phyloP scores from a whole-genome alignment of 2,329 filamentous ascomycete genomes.

The Penicillium verrucosum region DNA sequence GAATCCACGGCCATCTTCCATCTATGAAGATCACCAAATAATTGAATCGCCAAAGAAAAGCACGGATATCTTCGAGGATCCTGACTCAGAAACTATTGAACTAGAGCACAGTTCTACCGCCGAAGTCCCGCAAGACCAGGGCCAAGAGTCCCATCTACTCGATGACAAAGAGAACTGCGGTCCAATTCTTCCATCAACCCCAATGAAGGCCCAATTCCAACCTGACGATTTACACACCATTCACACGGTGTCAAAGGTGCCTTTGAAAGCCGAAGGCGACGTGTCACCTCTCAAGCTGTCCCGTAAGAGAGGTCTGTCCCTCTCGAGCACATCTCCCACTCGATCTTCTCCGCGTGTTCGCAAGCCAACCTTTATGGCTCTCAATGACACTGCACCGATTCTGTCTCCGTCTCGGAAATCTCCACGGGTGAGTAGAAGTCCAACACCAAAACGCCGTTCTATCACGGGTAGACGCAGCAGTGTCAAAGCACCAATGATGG shows the following conservation, averaged over 20 bases:
- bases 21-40: conserved; percentile 10
- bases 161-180: conserved; percentile 31
- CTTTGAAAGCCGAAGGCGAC: conserved; percentile 63
- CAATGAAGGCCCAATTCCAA: conserved; percentile 45
- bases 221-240: conserved; percentile 54
- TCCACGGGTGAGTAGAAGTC: conserved; percentile 16
- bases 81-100: background rate
- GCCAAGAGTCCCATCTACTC: conserved; percentile 11
- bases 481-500: conserved; percentile 6
- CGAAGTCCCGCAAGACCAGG: conserved; percentile 7
- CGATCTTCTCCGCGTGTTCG: conserved; percentile 32
- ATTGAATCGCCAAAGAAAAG: conserved; percentile 9
- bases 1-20: conserved; percentile 3
- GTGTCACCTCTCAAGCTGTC: conserved; percentile 47
- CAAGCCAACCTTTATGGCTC: conserved; percentile 22
- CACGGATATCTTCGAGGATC: conserved; percentile 26
- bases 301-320: conserved; percentile 52
- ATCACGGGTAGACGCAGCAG: conserved; percentile 16
- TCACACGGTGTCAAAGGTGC: conserved; percentile 74
- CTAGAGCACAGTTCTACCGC: background rate
- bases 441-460: conserved; percentile 20
- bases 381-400: conserved; percentile 20
- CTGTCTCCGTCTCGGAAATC: conserved; percentile 32
- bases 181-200: conserved; percentile 51
- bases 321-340: conserved; percentile 44